Evolutionary conservation across 257 asterid genomes (phyloP), one percentile per base, ranked within the genome.

Genomic region (Jacaranda mimosifolia): DNA sequence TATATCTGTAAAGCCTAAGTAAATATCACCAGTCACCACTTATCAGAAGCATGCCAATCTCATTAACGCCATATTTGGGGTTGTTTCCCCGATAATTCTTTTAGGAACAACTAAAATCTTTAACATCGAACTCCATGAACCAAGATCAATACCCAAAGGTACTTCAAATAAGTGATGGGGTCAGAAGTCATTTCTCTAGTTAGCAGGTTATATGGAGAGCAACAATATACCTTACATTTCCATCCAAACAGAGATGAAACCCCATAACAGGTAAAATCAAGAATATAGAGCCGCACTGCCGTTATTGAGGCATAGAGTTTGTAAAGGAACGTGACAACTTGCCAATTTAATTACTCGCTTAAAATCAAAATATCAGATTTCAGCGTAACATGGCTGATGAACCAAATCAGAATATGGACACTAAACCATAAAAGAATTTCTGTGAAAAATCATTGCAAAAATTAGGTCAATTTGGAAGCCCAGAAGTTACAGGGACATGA

Each of bases 391-490:
- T 53, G 48, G 58, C 70, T 38, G 51, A 76, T 15, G 68, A 70
- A 75, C 69, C 26, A 48, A 70, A 56, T 70, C 12, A 21, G 32
- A 66, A 26, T 12, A 62, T 12, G 35, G n/a, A 26, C 1, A 8
- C 15, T 10, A 55, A 7, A 17, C 18, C n/a, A 8, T 3, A 6
- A 35, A 39, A 69, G 32, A 69, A 59, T 40, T 9, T n/a, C 26
- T 21, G 68, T 18, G 1, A 13, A 53, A 26, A 70, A 17, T 62
- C 84, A 63, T 17, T 45, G 73, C 48, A 63, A 70, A 74, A 21
- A 13, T 32, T 52, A 55, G 70, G 74, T 75, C 80, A 46, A 48
- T 58, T 26, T 70, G 71, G 43, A 74, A 43, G 59, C 63, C 75
- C 38, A 64, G 40, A 39, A 12, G 45, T 7, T 60, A 17, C 40